phyloP scores from a whole-genome alignment of 2,329 filamentous ascomycete species.

The Cytospora paraplurivora region DNA sequence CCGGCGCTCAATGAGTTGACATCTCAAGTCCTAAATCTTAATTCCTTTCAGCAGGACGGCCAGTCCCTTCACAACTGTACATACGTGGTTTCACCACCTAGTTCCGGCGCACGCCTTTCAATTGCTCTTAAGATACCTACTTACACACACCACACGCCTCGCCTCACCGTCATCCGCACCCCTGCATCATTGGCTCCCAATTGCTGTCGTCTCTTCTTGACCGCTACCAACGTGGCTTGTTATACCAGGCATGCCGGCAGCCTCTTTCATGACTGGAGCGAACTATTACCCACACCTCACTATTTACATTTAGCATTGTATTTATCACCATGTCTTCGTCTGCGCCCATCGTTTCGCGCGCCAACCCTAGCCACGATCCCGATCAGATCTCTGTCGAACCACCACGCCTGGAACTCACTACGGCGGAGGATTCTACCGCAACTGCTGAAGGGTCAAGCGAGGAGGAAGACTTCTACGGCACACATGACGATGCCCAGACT shows the following conservation, averaged over 20 bases:
- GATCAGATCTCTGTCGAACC: neutral
- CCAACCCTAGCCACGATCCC: neutral
- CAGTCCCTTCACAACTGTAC: neutral
- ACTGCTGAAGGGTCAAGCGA: slow-evolving; percentile 32
- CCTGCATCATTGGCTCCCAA: slow-evolving; percentile 9
- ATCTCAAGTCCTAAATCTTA: neutral
- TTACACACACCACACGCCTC: neutral
- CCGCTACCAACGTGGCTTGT: slow-evolving; percentile 6
- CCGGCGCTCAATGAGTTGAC: neutral
- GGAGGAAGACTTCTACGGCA: slow-evolving; percentile 45
- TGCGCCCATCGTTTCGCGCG: neutral
- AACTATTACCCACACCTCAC: slow-evolving; percentile 2
- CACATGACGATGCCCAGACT: slow-evolving; percentile 60
- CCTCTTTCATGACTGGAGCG: neutral
- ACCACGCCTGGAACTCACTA: slow-evolving; percentile 9
- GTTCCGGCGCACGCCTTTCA: neutral
- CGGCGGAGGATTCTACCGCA: slow-evolving; percentile 9
- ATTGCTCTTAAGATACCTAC: neutral
- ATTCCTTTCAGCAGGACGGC: neutral
- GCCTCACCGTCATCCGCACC: slow-evolving; percentile 15
- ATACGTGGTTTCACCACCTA: slow-evolving; percentile 1
- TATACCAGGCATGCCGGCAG: slow-evolving; percentile 22
- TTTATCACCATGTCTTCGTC: slow-evolving; percentile 6
- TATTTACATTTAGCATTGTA: neutral
- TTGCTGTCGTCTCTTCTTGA: slow-evolving; percentile 3